These are phyloP conservation scores for Aspergillus affinis DNA, from an alignment of 495 filamentous ascomycete genomes.

Conservation along the genomic window DNA sequence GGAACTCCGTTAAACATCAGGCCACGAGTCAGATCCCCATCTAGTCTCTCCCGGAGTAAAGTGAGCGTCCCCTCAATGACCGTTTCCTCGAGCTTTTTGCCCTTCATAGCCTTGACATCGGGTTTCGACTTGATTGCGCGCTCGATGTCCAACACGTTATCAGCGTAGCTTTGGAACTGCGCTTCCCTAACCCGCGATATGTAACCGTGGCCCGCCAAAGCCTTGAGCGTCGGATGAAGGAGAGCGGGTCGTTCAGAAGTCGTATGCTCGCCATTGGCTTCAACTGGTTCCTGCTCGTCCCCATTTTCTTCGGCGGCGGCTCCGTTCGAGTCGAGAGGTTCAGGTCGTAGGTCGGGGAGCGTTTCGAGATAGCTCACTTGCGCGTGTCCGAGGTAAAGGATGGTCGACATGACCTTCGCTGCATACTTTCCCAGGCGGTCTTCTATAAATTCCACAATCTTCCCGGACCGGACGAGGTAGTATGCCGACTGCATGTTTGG, in stretches of 20 bases:
- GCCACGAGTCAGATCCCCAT: slow-evolving; percentile 34
- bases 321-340: slow-evolving; percentile 28
- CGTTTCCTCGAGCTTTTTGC: slow-evolving; percentile 58
- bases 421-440: slow-evolving; percentile 68
- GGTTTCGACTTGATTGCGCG: slow-evolving; percentile 35
- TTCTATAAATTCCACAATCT: slow-evolving; percentile 74
- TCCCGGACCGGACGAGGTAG: slow-evolving; percentile 73
- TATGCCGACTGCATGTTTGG: slow-evolving; percentile 74
- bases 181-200: slow-evolving; percentile 47
- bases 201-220: slow-evolving; percentile 49
- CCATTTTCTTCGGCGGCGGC: slow-evolving; percentile 31
- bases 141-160: slow-evolving; percentile 51
- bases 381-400: slow-evolving; percentile 76
- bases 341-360: slow-evolving; percentile 35
- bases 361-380: slow-evolving; percentile 65
- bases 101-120: slow-evolving; percentile 47
- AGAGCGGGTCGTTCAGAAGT: slow-evolving; percentile 24
- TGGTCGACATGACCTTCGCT: slow-evolving; percentile 66
- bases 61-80: slow-evolving; percentile 40
- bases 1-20: slow-evolving; percentile 40
- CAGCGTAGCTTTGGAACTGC: slow-evolving; percentile 51
- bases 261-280: slow-evolving; percentile 25
- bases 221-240: slow-evolving; percentile 45
- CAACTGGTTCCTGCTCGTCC: slow-evolving; percentile 15
- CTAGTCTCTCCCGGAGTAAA: slow-evolving; percentile 33